phyloP scores from a whole-genome alignment of 2,329 filamentous ascomycete genomes.

The Neoarthrinium moseri region DNA sequence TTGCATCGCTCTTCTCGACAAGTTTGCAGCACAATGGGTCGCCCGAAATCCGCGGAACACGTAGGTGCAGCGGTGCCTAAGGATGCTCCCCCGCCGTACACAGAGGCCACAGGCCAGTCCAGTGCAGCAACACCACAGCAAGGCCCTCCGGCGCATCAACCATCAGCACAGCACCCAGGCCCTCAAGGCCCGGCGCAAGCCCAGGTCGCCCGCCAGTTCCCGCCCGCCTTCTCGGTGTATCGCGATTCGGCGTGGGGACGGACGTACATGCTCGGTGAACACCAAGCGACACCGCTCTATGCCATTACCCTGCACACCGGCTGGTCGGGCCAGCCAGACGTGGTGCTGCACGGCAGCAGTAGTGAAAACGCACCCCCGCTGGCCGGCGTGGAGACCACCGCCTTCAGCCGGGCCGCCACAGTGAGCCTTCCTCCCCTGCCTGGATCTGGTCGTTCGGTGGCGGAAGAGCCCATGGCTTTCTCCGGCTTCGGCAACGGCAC shows the following conservation, averaged over 20 bases:
- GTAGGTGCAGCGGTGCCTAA: too few species aligned
- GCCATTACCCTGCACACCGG: conserved; percentile 16
- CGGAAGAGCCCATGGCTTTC: neutral
- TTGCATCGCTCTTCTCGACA: too few species aligned
- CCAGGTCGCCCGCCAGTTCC: conserved; percentile 4
- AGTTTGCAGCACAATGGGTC: neutral
- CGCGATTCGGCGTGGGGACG: neutral
- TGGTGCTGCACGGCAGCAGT: conserved; percentile 18
- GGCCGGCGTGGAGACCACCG: conserved; percentile 10
- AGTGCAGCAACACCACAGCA: neutral
- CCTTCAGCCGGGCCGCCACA: neutral
- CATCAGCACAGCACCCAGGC: neutral
- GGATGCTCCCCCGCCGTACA: conserved; percentile 4
- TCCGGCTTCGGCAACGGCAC: conserved; percentile 1
- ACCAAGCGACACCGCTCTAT: conserved; percentile 16
- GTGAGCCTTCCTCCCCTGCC: conserved; percentile 5
- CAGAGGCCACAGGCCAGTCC: neutral
- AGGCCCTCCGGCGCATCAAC: neutral
- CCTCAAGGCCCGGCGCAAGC: neutral
- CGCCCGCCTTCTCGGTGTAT: conserved; percentile 2
- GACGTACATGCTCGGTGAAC: conserved; percentile 19
- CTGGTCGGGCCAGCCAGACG: conserved; percentile 14
- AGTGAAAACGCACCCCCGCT: conserved; percentile 14
- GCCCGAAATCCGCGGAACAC: too few species aligned
- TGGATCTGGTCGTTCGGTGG: neutral